Evolutionary conservation across 768 basidiomycete genomes (phyloP), one percentile per base, ranked within the genome.

Genomic region (Auricularia sp.): DNA sequence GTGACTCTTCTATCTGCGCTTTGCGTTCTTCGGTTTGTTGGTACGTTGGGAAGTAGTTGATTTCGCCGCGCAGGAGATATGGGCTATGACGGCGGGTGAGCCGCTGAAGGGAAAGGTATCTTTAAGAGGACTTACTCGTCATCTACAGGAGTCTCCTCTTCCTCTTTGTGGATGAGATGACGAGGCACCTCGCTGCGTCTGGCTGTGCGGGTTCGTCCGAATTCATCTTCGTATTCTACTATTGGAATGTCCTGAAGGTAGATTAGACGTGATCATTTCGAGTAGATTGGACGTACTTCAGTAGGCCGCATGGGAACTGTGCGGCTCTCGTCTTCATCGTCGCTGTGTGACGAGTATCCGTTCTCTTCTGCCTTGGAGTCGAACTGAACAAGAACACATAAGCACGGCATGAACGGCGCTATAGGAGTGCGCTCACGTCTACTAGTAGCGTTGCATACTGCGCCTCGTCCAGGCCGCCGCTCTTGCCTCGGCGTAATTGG

Each of bases 171-270:
- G 4, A 83, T 71, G 8, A 90, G 76, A 66, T 89, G 77, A 42
- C 89, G 81, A 47, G 92, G 92, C 0, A 94, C 82, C 70, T 94
- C 89, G 13, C 92, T 93, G 10, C 82, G 82, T 62, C 79, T 81
- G 18, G 82, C 84, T 0, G 82, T 89, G 66, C 90, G 79, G 45
- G 84, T 69, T n/a, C 92, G 85, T 42, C 92, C 92, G 71, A 91
- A 92, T 71, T 94, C 92, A 68, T 94, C 92, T 71, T 88, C 85
- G 66, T 92, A 93, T 73, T 94, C 92, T 4, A 93, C 80, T 36
- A 92, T 76, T 11, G 90, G 90, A 69, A 94, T 91, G 64, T 85
- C 80, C 85, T 90, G 65, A 14, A 18, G 8, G 64, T 34, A 61
- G 34, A 58, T 63, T 67, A 45, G 47, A 3, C 10, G 36, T 64